These are phyloP conservation scores for Podaxis pistillaris DNA, from an alignment of 768 basidiomycete species.

Conservation along the genomic window DNA sequence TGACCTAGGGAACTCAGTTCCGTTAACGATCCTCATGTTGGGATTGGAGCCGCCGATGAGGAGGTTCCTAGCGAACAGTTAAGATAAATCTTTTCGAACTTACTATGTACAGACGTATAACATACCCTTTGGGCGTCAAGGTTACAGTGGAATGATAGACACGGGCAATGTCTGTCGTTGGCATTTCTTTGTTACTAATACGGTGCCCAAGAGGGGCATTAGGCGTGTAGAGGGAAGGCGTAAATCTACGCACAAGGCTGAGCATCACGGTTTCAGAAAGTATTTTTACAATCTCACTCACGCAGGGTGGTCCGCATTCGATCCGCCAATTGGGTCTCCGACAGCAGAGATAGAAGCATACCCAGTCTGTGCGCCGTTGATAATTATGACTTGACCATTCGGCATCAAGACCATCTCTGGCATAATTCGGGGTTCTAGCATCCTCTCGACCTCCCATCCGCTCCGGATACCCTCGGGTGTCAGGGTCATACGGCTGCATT, in stretches of 20 bases:
- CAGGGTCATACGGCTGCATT: conserved; percentile 41
- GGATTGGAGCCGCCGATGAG: conserved; percentile 45
- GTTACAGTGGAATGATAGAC: conserved; percentile 64
- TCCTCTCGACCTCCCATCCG: conserved; percentile 45
- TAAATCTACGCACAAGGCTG: conserved; percentile 22
- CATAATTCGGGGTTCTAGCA: conserved; percentile 40
- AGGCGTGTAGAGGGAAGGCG: conserved; percentile 50
- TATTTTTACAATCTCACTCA: conserved; percentile 15
- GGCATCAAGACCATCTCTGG: conserved; percentile 38
- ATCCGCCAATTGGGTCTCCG: conserved; percentile 24
- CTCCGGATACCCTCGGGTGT: conserved; percentile 38
- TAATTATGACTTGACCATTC: conserved; percentile 42
- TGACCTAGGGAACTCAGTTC: conserved; percentile 26
- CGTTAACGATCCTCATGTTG: conserved; percentile 30
- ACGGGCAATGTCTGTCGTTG: conserved; percentile 44
- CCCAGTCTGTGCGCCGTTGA: conserved; percentile 42
- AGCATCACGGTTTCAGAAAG: neutral
- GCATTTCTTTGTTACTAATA: conserved; percentile 47
- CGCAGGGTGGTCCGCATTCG: conserved; percentile 32
- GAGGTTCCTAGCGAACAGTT: conserved; percentile 22
- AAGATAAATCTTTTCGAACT: neutral
- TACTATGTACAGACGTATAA: conserved; percentile 8
- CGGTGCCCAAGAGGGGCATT: conserved; percentile 38
- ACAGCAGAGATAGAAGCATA: conserved; percentile 39
- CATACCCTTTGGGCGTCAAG: conserved; percentile 51